phyloP scores from a whole-genome alignment of 2,329 filamentous ascomycete species.

The Leptosphaerulina australis region DNA sequence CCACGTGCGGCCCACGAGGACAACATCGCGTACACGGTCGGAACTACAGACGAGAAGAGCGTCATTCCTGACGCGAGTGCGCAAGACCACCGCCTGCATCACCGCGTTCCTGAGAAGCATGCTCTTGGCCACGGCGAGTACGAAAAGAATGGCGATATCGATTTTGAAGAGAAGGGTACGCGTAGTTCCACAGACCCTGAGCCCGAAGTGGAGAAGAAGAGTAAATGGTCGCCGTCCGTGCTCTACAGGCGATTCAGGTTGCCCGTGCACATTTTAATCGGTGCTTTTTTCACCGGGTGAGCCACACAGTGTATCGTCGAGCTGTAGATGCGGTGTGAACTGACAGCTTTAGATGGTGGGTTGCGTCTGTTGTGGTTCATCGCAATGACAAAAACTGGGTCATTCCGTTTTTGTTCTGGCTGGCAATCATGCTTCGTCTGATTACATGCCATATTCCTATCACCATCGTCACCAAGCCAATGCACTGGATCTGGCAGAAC shows the following conservation, averaged over 20 bases:
- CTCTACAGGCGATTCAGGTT: conserved; percentile 52
- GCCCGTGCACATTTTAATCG: conserved; percentile 50
- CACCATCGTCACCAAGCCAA: conserved; percentile 68
- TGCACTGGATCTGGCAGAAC: conserved; percentile 70
- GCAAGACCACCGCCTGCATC: conserved; percentile 50
- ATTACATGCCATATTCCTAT: conserved; percentile 76
- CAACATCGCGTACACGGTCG: conserved; percentile 41
- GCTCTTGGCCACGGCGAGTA: conserved; percentile 32
- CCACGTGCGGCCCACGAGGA: conserved; percentile 37
- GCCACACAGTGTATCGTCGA: conserved; percentile 17
- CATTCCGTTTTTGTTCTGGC: conserved; percentile 81
- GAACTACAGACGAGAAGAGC: conserved; percentile 45
- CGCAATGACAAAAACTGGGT: conserved; percentile 78
- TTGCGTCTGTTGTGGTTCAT: conserved; percentile 74
- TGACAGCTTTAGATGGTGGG: conserved; percentile 68
- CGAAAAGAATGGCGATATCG: conserved; percentile 44
- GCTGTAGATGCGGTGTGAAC: conserved; percentile 15
- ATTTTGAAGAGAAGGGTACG: conserved; percentile 52
- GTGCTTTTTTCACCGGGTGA: conserved; percentile 61
- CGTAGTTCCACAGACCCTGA: conserved; percentile 35
- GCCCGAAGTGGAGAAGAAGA: conserved; percentile 29
- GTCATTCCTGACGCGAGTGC: conserved; percentile 46
- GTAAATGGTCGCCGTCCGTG: conserved; percentile 23
- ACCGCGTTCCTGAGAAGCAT: conserved; percentile 38
- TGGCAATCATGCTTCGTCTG: conserved; percentile 74